Evolutionary conservation across 2,329 filamentous ascomycete species (phyloP).

Genomic region (Alternaria tenuissima): DNA sequence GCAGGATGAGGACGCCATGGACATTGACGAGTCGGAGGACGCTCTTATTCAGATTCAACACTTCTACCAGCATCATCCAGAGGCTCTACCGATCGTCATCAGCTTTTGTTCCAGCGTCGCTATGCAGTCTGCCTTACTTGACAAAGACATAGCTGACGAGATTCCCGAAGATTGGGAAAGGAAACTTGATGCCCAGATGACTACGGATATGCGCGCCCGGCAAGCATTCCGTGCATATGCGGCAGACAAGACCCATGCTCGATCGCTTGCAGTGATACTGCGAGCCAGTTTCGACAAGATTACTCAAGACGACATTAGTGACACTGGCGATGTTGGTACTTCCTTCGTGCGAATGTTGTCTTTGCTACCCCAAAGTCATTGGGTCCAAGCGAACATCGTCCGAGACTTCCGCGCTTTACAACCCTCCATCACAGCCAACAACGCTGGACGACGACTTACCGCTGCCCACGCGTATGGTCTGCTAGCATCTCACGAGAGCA

Average conservation of each 20-base stretch:
- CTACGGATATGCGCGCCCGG: slow-evolving; percentile 73
- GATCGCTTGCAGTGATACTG: slow-evolving; percentile 53
- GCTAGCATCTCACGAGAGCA: slow-evolving; percentile 69
- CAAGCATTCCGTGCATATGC: slow-evolving; percentile 64
- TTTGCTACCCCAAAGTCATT: slow-evolving; percentile 60
- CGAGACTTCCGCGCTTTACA: slow-evolving; percentile 61
- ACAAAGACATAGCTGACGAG: slow-evolving; percentile 56
- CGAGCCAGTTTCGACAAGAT: slow-evolving; percentile 57
- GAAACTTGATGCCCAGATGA: slow-evolving; percentile 75
- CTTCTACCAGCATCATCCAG: slow-evolving; percentile 47
- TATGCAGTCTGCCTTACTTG: slow-evolving; percentile 63
- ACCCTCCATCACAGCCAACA: slow-evolving; percentile 73
- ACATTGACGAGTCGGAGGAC: slow-evolving; percentile 38
- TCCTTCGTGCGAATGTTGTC: slow-evolving; percentile 65
- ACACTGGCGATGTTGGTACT: slow-evolving; percentile 56
- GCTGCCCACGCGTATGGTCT: slow-evolving; percentile 79
- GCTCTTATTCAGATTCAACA: slow-evolving; percentile 37
- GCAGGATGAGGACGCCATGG: slow-evolving; percentile 47
- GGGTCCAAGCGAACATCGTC: slow-evolving; percentile 40
- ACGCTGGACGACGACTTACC: slow-evolving; percentile 70
- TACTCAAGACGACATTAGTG: slow-evolving; percentile 50
- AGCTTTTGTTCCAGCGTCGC: slow-evolving; percentile 72
- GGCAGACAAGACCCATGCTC: slow-evolving; percentile 42
- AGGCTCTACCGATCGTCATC: slow-evolving; percentile 73
- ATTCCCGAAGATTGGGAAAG: slow-evolving; percentile 86